Percentiles rank a stretch among this genome's conserved stretches.
phyloP scores from a whole-genome alignment of 371 early-diverging fungal species.

The Capniomyces stellatus region DNA sequence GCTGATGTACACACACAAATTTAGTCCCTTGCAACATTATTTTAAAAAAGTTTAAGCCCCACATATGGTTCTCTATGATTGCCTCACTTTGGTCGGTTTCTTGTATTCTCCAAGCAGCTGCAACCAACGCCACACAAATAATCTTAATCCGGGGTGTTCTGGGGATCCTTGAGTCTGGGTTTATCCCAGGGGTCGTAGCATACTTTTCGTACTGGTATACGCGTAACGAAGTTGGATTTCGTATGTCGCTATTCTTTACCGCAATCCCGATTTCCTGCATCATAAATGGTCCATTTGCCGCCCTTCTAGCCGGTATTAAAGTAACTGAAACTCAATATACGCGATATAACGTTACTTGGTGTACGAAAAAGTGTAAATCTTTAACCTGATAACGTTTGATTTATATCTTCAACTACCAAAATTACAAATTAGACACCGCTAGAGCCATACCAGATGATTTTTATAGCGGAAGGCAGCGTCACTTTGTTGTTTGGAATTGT shows the following conservation, averaged over 20 bases:
- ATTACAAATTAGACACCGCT: background rate
- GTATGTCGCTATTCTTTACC: slow-evolving; percentile 19
- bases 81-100: background rate
- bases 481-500: slow-evolving; percentile 10
- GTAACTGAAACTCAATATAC: slow-evolving; percentile 6
- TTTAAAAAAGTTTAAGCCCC: slow-evolving; percentile 31
- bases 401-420: background rate
- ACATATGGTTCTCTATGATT: slow-evolving; percentile 16
- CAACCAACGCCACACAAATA: slow-evolving; percentile 7
- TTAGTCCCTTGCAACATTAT: slow-evolving; percentile 34
- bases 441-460: slow-evolving; percentile 15
- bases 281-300: slow-evolving; percentile 17
- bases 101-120: slow-evolving; percentile 20
- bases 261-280: slow-evolving; percentile 20
- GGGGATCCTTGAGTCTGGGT: slow-evolving; percentile 47
- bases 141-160: slow-evolving; percentile 35
- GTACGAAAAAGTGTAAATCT: background rate
- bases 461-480: slow-evolving; percentile 10
- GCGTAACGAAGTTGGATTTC: slow-evolving; percentile 12
- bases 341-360: background rate
- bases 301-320: slow-evolving; percentile 6
- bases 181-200: slow-evolving; percentile 28
- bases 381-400: background rate
- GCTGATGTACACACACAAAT: too few species aligned
- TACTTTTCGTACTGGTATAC: slow-evolving; percentile 24